Evolutionary conservation across 331 rosid genomes (phyloP), one percentile per base, ranked within the genome.

Genomic region (Acacia concinna): DNA sequence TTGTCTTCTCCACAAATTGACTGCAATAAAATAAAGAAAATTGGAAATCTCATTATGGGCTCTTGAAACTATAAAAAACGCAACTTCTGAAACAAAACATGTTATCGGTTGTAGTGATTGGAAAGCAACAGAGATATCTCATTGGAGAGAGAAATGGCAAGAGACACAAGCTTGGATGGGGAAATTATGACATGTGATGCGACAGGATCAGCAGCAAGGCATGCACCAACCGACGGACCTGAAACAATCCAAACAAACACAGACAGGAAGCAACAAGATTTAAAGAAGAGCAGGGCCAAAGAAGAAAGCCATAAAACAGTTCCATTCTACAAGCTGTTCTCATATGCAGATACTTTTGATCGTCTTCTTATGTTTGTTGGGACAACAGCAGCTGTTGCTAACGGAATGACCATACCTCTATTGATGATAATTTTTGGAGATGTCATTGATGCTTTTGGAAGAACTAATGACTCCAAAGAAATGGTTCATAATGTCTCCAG

Each of bases 331-430:
- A 91, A 86, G 89, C 97, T 94, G 51, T 94, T 92, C 89, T 85
- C 95, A n/a, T 92, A 91, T 79, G 95, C 97, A 52, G 98, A 94
- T 77, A 78, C 89, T 40, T 59, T 73, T 79, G 98, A 92, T 82
- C 77, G 23, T 71, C 23, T 87, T 14, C 71, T 94, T 37, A 92
- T 92, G 89, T 28, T 86, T 56, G 80, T 88, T 49, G 98, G 98
- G 80, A 65, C 89, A 57, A 30, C 87, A 49, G 73, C 91, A 69
- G 92, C 90, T 30, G 32, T 82, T 40, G 95, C 88, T 18, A 87
- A 85, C 41, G 98, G 97, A 65, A 0, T 84, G 35, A 77, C 84
- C 13, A 1, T 71, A 57, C 98, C 98, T 35, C 64, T 92, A 41
- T 84, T 92, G 94, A 82, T 86, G 15, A 10, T 92, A 43, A 56